Evolutionary conservation across 768 basidiomycete species (phyloP).

Genomic region (Boletales sp.): DNA sequence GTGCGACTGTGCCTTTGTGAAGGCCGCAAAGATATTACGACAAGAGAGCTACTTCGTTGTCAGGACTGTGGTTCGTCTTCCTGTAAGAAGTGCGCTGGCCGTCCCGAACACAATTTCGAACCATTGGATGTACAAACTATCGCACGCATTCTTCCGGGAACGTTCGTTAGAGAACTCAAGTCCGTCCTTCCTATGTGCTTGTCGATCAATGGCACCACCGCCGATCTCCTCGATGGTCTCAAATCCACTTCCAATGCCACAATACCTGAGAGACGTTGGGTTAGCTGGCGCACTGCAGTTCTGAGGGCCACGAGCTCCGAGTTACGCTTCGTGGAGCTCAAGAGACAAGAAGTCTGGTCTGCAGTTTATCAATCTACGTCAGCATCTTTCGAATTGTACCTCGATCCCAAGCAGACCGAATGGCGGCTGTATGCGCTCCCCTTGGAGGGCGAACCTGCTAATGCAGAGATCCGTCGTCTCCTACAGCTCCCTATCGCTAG

Average conservation of each 20-base stretch:
- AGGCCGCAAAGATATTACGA: constrained; percentile 76
- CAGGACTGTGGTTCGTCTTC: constrained; percentile 72
- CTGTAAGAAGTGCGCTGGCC: constrained; percentile 84
- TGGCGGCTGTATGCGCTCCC: constrained; percentile 84
- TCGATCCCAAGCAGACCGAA: constrained; percentile 75
- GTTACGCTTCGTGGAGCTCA: constrained; percentile 79
- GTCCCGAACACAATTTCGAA: constrained; percentile 80
- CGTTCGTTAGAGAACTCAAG: constrained; percentile 77
- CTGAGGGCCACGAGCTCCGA: constrained; percentile 55
- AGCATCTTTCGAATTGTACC: constrained; percentile 69
- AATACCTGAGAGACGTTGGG: constrained; percentile 61
- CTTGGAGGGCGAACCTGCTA: constrained; percentile 63
- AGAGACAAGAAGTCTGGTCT: constrained; percentile 87
- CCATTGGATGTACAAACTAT: constrained; percentile 48
- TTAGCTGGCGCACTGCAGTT: constrained; percentile 65
- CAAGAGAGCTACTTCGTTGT: constrained; percentile 63
- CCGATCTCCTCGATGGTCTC: constrained; percentile 49
- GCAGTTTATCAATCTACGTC: constrained; percentile 70
- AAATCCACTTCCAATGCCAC: constrained; percentile 35
- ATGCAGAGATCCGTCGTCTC: constrained; percentile 71
- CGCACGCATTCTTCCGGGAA: constrained; percentile 64
- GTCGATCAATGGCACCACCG: constrained; percentile 47
- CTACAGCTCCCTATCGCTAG: constrained; percentile 77
- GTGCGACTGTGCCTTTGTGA: constrained; percentile 88
- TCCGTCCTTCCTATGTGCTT: constrained; percentile 85